phyloP scores from a whole-genome alignment of 2,329 filamentous ascomycete genomes.

The Aspergillus ustus region DNA sequence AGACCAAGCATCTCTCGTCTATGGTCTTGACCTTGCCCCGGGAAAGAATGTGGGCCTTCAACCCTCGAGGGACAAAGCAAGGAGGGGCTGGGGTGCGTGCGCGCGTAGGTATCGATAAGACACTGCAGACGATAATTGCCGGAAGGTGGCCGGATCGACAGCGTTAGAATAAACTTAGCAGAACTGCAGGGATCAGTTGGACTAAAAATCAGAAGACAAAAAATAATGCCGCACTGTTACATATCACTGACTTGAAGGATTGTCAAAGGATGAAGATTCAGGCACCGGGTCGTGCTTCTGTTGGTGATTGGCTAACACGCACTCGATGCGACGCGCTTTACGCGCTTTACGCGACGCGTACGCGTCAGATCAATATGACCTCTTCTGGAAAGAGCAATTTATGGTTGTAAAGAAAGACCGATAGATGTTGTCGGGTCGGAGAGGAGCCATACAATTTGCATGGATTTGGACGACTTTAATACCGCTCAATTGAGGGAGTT shows the following conservation, averaged over 20 bases:
- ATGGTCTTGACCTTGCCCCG: background rate
- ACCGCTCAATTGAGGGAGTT: background rate
- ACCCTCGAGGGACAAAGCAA: background rate
- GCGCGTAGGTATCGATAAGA: slow-evolving; percentile 8
- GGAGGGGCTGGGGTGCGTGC: slow-evolving; percentile 4
- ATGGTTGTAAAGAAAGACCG: background rate
- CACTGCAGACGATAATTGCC: background rate
- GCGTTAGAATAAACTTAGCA: background rate
- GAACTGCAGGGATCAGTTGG: background rate
- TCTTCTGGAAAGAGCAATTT: background rate
- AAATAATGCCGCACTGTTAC: background rate
- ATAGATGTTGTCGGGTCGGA: background rate
- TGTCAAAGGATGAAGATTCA: background rate
- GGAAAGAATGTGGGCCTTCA: background rate
- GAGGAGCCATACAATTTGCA: background rate
- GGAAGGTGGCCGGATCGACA: background rate
- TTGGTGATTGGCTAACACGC: slow-evolving; percentile 8
- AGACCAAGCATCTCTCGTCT: background rate
- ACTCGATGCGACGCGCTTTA: background rate
- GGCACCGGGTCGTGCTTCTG: background rate
- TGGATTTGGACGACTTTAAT: background rate
- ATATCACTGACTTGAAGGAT: background rate
- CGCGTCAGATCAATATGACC: slow-evolving; percentile 7
- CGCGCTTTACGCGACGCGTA: slow-evolving; percentile 10
- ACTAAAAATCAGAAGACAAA: background rate